A percentile compares a stretch with the other conserved stretches of the same genome.
phyloP scores from a whole-genome alignment of 2,329 filamentous ascomycete species.

The Didymellaceae sp. region DNA sequence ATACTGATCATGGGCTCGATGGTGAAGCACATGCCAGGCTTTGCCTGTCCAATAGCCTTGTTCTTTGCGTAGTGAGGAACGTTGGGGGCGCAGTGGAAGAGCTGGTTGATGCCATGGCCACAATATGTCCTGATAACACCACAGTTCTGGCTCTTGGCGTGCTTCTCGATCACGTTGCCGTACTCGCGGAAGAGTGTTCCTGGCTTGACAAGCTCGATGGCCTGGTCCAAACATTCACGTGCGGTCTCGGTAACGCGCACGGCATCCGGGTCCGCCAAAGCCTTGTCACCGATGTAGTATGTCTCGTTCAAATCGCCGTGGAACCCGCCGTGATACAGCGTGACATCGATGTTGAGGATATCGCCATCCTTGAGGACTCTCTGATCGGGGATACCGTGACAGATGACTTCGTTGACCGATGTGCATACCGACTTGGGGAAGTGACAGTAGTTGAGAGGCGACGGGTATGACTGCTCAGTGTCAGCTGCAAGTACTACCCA shows the following conservation, averaged over 20 bases:
- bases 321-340: conserved; percentile 91
- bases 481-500: conserved; percentile 20
- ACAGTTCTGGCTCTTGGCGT: conserved; percentile 83
- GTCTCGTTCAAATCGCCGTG: conserved; percentile 98
- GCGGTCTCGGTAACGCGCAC: conserved; percentile 91
- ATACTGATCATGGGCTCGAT: conserved; percentile 98
- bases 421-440: conserved; percentile 99
- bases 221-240: conserved; percentile 85
- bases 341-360: conserved; percentile 96
- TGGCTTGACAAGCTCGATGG: conserved; percentile 91
- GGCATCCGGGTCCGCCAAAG: conserved; percentile 80
- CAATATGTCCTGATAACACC: conserved; percentile 96
- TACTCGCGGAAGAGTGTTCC: conserved; percentile 92
- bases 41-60: conserved; percentile 92
- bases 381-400: conserved; percentile 96
- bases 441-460: conserved; percentile 90
- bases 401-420: conserved; percentile 95
- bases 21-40: conserved; percentile 97
- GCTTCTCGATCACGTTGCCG: conserved; percentile 93
- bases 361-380: conserved; percentile 87
- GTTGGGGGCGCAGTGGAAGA: conserved; percentile 94
- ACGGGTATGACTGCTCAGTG: conserved; percentile 80
- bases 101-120: conserved; percentile 90
- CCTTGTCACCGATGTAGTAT: conserved; percentile 94
- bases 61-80: conserved; percentile 98